A percentile compares a stretch with the other conserved stretches of the same genome.
phyloP scores from a whole-genome alignment of 2,329 filamentous ascomycete species.

The Exophiala alcalophila region DNA sequence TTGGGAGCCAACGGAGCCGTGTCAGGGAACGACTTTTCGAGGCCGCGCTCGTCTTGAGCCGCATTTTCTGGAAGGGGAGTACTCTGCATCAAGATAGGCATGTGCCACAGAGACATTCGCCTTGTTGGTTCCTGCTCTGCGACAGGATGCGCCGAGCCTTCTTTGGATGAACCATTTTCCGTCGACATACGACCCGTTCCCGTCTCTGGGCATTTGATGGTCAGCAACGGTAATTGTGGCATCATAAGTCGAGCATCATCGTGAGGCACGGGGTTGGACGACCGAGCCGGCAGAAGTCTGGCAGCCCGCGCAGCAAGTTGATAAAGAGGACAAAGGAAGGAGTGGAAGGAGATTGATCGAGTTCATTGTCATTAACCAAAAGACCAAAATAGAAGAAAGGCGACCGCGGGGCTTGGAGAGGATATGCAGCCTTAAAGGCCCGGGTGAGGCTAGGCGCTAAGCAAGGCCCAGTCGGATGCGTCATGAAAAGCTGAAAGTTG shows the following conservation, averaged over 20 bases:
- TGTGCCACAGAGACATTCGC: constrained; percentile 17
- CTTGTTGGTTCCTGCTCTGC: constrained; percentile 13
- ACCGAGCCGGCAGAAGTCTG: no score
- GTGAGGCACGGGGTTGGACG: no score
- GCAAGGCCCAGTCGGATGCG: no score
- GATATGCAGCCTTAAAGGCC: constrained; percentile 4
- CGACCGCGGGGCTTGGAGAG: not conserved
- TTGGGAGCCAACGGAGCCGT: constrained; percentile 3
- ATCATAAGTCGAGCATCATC: no score
- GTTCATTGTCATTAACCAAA: not conserved
- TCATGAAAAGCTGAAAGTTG: no score
- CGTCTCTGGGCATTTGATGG: constrained; percentile 6
- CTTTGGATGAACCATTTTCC: constrained; percentile 21
- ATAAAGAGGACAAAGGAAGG: no score
- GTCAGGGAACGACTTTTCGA: constrained; percentile 11
- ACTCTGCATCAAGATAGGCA: constrained; percentile 12
- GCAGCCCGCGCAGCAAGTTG: no score
- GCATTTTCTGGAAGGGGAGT: constrained; percentile 11
- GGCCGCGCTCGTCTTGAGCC: constrained; percentile 6
- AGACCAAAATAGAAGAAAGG: not conserved
- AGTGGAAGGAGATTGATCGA: not conserved
- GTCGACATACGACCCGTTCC: constrained; percentile 25
- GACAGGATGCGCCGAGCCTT: constrained; percentile 17
- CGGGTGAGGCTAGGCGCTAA: constrained; percentile 4
- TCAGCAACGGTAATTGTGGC: no score